Conservation (phyloP, 2,329 filamentous ascomycete species). For the Fusarium sororula region DNA sequence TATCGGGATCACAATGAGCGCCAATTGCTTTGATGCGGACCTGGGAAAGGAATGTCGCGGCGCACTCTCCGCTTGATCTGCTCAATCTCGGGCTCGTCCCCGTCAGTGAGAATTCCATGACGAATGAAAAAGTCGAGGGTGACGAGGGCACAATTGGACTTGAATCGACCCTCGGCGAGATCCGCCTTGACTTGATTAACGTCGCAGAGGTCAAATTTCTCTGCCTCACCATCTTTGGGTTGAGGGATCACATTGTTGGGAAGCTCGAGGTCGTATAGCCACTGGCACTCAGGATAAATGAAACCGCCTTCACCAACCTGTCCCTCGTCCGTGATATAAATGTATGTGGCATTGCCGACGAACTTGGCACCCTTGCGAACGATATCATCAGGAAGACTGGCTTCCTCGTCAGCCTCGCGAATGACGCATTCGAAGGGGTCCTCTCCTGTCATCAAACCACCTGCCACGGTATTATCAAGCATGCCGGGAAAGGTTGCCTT, state of each 20-base stretch:
- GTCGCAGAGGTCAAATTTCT: slow-evolving; percentile 80
- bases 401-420: slow-evolving; percentile 90
- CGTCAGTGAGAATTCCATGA: slow-evolving; percentile 79
- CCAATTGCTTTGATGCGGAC: slow-evolving; percentile 61
- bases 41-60: slow-evolving; percentile 82
- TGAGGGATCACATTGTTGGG: slow-evolving; percentile 72
- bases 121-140: slow-evolving; percentile 90
- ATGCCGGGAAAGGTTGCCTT: slow-evolving; percentile 94
- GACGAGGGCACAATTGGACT: slow-evolving; percentile 89
- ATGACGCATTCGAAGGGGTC: slow-evolving; percentile 82
- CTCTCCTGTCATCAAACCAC: slow-evolving; percentile 81
- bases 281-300: slow-evolving; percentile 91
- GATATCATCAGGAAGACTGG: slow-evolving; percentile 75
- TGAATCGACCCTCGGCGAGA: slow-evolving; percentile 80
- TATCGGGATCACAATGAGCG: slow-evolving; percentile 14
- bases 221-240: slow-evolving; percentile 90
- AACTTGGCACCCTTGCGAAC: slow-evolving; percentile 68
- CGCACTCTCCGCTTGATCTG: slow-evolving; percentile 81
- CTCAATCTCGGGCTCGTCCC: slow-evolving; percentile 81
- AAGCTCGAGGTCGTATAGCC: slow-evolving; percentile 88
- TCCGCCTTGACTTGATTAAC: slow-evolving; percentile 79
- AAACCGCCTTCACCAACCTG: slow-evolving; percentile 83
- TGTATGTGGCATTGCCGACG: slow-evolving; percentile 82
- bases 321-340: slow-evolving; percentile 78
- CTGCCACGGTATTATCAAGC: slow-evolving; percentile 93